These are phyloP conservation scores for Coelastrella sp. DNA, from an alignment of 139 green algal species.

Conservation along the genomic window DNA sequence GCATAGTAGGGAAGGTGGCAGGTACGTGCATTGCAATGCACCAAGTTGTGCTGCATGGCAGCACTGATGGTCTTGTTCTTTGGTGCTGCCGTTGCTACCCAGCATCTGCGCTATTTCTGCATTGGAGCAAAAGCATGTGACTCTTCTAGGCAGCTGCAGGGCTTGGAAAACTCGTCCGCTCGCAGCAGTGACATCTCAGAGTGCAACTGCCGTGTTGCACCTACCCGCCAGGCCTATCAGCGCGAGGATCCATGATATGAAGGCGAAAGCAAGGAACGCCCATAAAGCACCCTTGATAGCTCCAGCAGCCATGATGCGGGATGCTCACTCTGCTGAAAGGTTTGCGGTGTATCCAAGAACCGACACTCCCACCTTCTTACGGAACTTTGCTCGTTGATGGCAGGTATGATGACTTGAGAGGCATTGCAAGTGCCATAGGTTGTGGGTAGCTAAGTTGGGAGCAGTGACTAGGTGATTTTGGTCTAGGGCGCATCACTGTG, in stretches of 20 bases:
- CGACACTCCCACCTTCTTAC: background rate
- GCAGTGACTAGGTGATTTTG: background rate
- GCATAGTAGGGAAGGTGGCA: no score
- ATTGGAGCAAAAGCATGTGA: no score
- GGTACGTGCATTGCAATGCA: no score
- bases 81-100: no score
- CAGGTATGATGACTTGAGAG: no score
- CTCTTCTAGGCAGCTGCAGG: background rate
- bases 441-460: background rate
- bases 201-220: background rate
- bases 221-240: constrained; percentile 21
- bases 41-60: no score
- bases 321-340: background rate
- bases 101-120: no score
- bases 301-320: background rate
- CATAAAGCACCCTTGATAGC: background rate
- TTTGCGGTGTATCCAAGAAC: background rate
- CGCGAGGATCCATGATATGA: constrained; percentile 3
- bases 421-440: no score
- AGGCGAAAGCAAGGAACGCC: background rate
- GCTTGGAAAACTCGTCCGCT: background rate
- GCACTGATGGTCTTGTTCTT: no score
- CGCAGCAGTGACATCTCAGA: background rate
- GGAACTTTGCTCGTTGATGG: background rate
- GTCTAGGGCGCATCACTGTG: background rate